phyloP scores from a whole-genome alignment of 2,329 filamentous ascomycete genomes.

The Xylariales sp. region DNA sequence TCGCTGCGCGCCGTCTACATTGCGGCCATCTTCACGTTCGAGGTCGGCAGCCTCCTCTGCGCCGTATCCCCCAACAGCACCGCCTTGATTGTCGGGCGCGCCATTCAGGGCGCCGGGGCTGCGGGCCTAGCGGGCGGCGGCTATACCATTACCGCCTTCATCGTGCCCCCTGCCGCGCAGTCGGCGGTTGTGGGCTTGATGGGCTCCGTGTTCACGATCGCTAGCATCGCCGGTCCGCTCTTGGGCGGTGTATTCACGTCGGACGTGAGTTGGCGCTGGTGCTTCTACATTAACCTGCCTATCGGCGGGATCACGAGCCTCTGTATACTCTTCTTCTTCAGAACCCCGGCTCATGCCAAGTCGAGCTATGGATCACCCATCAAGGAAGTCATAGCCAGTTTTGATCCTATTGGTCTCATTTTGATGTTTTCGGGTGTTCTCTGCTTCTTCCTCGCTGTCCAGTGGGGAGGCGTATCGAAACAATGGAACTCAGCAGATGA shows the following conservation, averaged over 20 bases:
- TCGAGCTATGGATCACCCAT: background rate
- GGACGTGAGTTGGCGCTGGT: too few relatives aligned
- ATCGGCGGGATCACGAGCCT: conserved; percentile 10
- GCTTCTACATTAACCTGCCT: conserved; percentile 16
- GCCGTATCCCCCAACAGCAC: conserved; percentile 25
- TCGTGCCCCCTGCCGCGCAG: background rate
- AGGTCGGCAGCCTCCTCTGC: conserved; percentile 31
- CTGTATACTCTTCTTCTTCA: conserved; percentile 11
- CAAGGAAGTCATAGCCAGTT: background rate
- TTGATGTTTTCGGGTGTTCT: background rate
- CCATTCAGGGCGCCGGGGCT: conserved; percentile 28
- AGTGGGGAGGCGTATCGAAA: background rate
- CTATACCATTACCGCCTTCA: background rate
- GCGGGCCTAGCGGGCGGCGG: conserved; percentile 21
- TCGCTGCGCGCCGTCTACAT: conserved; percentile 28
- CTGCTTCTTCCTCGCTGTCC: background rate
- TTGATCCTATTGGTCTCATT: background rate
- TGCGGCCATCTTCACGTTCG: conserved; percentile 27
- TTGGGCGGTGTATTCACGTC: conserved; percentile 11
- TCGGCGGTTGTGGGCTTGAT: conserved; percentile 2
- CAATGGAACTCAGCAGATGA: background rate
- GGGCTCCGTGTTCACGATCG: background rate
- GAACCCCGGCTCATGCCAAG: conserved; percentile 1
- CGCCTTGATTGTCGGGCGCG: conserved; percentile 29
- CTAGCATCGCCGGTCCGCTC: background rate